Evolutionary conservation across 2,329 filamentous ascomycete genomes (phyloP).

Genomic region (Neofusicoccum kwambonambiense): DNA sequence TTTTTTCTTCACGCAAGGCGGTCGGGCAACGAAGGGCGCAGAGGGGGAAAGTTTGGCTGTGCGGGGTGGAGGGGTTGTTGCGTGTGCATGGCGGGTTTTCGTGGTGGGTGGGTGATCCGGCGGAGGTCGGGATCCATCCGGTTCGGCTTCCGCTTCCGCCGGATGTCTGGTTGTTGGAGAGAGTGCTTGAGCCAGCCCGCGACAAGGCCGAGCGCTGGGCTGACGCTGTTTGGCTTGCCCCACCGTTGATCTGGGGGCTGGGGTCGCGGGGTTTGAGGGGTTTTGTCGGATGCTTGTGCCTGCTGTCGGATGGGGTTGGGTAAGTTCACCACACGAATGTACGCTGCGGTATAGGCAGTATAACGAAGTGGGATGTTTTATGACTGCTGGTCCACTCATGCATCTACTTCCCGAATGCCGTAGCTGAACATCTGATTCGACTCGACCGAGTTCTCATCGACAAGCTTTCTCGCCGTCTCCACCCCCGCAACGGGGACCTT

Average conservation of each 20-base stretch:
- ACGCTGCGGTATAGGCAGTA: too few species aligned
- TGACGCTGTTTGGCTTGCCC: too few species aligned
- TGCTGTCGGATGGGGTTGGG: too few species aligned
- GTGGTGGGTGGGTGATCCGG: background rate
- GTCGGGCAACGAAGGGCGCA: background rate
- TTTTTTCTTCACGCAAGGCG: too few species aligned
- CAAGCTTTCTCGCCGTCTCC: conserved; percentile 54
- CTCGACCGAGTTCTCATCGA: conserved; percentile 48
- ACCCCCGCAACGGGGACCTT: conserved; percentile 59
- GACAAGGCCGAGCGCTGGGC: background rate
- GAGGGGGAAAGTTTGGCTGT: too few species aligned
- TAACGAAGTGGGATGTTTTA: background rate
- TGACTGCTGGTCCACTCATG: background rate
- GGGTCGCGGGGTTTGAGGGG: too few species aligned
- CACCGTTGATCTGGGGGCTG: too few species aligned
- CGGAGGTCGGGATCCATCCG: background rate
- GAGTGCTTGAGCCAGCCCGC: background rate
- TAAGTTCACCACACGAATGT: too few species aligned
- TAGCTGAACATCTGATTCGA: conserved; percentile 59
- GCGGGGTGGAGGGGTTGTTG: too few species aligned
- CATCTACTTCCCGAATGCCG: conserved; percentile 27
- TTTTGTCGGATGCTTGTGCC: too few species aligned
- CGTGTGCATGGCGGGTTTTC: background rate
- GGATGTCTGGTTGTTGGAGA: background rate
- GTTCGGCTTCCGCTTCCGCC: conserved; percentile 10